These are phyloP conservation scores for Chamaecyparis obtusa DNA, from an alignment of 75 land plant species.

Conservation along the genomic window DNA sequence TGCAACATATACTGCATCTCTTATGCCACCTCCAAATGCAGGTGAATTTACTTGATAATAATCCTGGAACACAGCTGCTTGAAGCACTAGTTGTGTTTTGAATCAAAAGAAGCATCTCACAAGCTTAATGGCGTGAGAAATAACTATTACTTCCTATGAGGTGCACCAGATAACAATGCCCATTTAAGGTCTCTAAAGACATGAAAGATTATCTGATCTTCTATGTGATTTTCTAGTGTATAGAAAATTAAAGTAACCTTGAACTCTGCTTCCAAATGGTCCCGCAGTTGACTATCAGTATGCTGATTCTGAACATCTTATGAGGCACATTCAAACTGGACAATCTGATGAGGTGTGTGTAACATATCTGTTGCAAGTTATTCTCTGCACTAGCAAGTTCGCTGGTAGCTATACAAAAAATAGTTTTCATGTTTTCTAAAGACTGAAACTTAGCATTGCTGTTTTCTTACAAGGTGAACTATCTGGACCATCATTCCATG, in stretches of 20 bases:
- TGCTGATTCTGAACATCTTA: conserved; percentile 80
- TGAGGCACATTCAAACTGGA: conserved; percentile 61
- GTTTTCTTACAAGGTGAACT: too few species aligned
- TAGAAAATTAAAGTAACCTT: conserved; percentile 36
- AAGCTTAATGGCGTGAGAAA: background rate
- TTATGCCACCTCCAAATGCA: conserved; percentile 60
- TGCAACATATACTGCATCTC: conserved; percentile 60
- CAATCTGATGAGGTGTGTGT: conserved; percentile 72
- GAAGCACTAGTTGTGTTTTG: background rate
- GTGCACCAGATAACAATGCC: background rate
- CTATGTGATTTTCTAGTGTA: background rate
- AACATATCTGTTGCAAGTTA: too few species aligned
- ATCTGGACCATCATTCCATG: too few species aligned
- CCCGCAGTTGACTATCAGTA: conserved; percentile 73
- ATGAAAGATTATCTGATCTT: background rate
- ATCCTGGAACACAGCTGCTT: background rate
- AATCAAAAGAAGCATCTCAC: background rate
- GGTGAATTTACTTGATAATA: conserved; percentile 29
- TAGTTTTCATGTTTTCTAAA: too few species aligned
- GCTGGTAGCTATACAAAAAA: too few species aligned
- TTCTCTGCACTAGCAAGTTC: too few species aligned
- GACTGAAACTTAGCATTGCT: too few species aligned
- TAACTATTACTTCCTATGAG: background rate
- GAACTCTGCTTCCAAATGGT: conserved; percentile 53
- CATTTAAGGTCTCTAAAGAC: background rate